Base-by-base conservation (phyloP, 192 early-diverging fungal species). In the Spizellomyces punctatus region DNA sequence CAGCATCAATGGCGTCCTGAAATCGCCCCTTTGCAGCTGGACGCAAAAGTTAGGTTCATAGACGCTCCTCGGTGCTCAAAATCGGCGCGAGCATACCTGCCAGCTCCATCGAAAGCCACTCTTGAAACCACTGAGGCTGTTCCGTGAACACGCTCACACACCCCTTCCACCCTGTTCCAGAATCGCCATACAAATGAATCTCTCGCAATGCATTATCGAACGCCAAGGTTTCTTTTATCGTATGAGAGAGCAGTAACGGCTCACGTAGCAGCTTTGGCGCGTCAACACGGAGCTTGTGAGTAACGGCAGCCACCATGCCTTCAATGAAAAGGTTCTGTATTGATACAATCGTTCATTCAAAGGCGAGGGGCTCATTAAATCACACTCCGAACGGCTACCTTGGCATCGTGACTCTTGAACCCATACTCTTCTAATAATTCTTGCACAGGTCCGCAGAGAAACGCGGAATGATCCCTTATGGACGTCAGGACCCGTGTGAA, bases 81-180 rank as follows among this genome's bases (percentile, higher is more conserved):
- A 71, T 70, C 60, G 46, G 46, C 12, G 16, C 45, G 14, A 43
- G 41, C 65, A 10, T 54, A 76, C 69, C 75, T 41, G 52, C 50
- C 45, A 63, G 46, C 48, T 76, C 75, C 49, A 72, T 71, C 7
- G 17, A 22, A 21, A 76, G 22, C 75, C 75, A 76, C 47, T 63
- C 47, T 17, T 46, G 10, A 45, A 76, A 76, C 63, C 69, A 73
- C 44, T 76, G 69, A 0, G 63, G 42, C 43, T 66, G 36, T 47
- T 76, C 75, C 62, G 75, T 76, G 36, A 76, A 76, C 27, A 76
- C 46, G 48, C 41, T 65, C 12, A 58, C 64, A 58, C 75, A 76
- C 1, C 75, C 69, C 16, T 66, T 72, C 67, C 73, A 74, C 8
- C 14, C 17, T 27, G 27, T 46, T 7, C 71, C 71, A 12, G 19